Evolutionary conservation across 306 rosid species (phyloP).

Genomic region (Trichosanthes truncata): DNA sequence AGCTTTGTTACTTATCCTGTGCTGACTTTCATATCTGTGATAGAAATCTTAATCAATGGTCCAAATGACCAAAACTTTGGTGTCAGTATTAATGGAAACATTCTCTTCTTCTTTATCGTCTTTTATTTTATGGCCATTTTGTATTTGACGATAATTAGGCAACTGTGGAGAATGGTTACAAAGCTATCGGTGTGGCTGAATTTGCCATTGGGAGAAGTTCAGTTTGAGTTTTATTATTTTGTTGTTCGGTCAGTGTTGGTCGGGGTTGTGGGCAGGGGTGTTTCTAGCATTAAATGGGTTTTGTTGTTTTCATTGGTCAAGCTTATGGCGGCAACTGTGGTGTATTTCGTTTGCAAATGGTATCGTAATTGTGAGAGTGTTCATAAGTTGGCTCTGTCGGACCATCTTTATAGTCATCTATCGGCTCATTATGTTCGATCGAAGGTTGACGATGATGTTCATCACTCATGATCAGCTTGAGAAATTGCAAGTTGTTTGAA

Average conservation of each 20-base stretch:
- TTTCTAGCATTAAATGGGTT: slow-evolving; percentile 28
- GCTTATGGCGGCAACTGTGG: slow-evolving; percentile 54
- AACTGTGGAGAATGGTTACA: slow-evolving; percentile 31
- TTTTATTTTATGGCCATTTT: slow-evolving; percentile 24
- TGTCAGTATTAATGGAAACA: neutral
- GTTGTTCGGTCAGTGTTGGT: neutral
- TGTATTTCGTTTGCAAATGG: slow-evolving; percentile 75
- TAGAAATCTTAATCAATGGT: slow-evolving; percentile 6
- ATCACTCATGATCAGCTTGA: neutral
- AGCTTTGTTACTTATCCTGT: slow-evolving; percentile 25
- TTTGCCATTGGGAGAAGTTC: neutral
- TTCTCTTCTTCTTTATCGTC: neutral
- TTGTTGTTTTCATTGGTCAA: slow-evolving; percentile 28
- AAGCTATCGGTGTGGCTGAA: neutral
- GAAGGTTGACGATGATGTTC: neutral
- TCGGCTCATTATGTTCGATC: slow-evolving; percentile 40
- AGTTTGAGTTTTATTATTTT: neutral
- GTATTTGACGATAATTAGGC: slow-evolving; percentile 48
- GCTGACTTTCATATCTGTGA: slow-evolving; percentile 38
- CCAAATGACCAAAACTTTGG: neutral
- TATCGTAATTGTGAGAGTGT: slow-evolving; percentile 54
- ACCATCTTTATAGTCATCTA: slow-evolving; percentile 28
- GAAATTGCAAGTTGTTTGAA: neutral
- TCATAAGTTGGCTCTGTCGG: slow-evolving; percentile 51
- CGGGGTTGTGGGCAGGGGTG: slow-evolving; percentile 25